Percentiles rank a stretch among this genome's conserved stretches.
Evolutionary conservation across 805 yeast species (phyloP).

Genomic region (Ogataea paradorogensis): DNA sequence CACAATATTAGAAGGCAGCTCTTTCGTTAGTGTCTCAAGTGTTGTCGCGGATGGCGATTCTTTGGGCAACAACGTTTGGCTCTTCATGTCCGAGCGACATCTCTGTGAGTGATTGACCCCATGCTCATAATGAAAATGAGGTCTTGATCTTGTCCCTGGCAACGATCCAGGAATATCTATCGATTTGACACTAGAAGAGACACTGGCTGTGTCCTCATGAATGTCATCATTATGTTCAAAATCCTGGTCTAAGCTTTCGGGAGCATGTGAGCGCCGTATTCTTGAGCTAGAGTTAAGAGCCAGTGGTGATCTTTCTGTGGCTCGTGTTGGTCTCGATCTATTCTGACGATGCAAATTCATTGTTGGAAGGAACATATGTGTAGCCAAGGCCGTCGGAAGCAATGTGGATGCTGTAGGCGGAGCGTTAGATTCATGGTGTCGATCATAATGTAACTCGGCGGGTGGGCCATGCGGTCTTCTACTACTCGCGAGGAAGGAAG

Average conservation of each 20-base stretch:
- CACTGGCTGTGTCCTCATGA: slow-evolving; percentile 3
- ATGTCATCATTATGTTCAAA: background rate
- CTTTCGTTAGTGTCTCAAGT: slow-evolving; percentile 26
- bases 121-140: slow-evolving; percentile 7
- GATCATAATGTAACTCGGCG: slow-evolving; percentile 26
- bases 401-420: slow-evolving; percentile 59
- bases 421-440: slow-evolving; percentile 49
- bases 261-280: background rate
- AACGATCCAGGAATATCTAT: slow-evolving; percentile 31
- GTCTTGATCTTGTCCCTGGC: slow-evolving; percentile 1
- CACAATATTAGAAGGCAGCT: slow-evolving; percentile 29
- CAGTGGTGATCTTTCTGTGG: slow-evolving; percentile 2
- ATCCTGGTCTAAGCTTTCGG: background rate
- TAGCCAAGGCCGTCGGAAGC: slow-evolving; percentile 57
- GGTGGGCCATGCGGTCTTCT: slow-evolving; percentile 30
- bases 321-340: slow-evolving; percentile 1
- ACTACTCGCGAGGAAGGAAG: slow-evolving; percentile 38
- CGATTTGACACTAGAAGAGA: slow-evolving; percentile 28
- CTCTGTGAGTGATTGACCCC: slow-evolving; percentile 5
- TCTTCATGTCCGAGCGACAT: slow-evolving; percentile 10
- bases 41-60: slow-evolving; percentile 15
- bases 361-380: slow-evolving; percentile 61
- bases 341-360: slow-evolving; percentile 29
- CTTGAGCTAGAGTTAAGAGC: slow-evolving; percentile 1
- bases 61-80: slow-evolving; percentile 6